Base-by-base conservation (phyloP, 192 early-diverging fungal species). In the Coemansia umbellata region DNA sequence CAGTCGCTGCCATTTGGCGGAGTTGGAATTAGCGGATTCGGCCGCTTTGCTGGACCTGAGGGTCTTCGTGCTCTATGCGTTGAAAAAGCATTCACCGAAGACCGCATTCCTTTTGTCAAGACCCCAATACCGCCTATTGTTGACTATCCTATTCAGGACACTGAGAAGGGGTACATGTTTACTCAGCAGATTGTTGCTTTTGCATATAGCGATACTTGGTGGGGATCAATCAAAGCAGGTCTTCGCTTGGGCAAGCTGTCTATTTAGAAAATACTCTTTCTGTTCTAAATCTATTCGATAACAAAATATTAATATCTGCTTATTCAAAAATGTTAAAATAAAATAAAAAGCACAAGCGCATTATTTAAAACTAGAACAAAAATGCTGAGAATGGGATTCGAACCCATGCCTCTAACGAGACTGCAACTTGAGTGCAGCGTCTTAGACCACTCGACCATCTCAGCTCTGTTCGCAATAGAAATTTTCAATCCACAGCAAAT, bases 1-100 rank as follows among this genome's bases (percentile, higher is more conserved):
- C 88, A 92, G 59, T 76, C 82, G 2, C 55, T 91, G 47, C 89
- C 89, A 2, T 91, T 91, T 78, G 89, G 89, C 43, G 89, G 89
- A 49, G 85, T 91, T 7, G 86, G 86, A 14, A 84, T 79, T 28
- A 86, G 84, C 47, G 89, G 89, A 0, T 88, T 87, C 67, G 89
- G 87, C 22, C 79, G 89, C 14, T 84, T 84, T 64, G 85, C 85
- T 5, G 89, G 89, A 6, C 65, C 80, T 35, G 89, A 91, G 61
- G 89, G 89, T 3, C 60, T 91, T 47, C 80, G 89, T 23, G 83
- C 82, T 1, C 57, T 87, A 9, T 89, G 87, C 40, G 75, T 85
- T 18, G 81, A 83, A 32, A 84, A 82, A 63, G 78, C 86, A 17
- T 61, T 89, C 17, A 91, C 89, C n/a, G 66, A 76, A 18, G 89